Conservation (phyloP, 1,284 basidiomycete species). For the Puccinia triticina region DNA sequence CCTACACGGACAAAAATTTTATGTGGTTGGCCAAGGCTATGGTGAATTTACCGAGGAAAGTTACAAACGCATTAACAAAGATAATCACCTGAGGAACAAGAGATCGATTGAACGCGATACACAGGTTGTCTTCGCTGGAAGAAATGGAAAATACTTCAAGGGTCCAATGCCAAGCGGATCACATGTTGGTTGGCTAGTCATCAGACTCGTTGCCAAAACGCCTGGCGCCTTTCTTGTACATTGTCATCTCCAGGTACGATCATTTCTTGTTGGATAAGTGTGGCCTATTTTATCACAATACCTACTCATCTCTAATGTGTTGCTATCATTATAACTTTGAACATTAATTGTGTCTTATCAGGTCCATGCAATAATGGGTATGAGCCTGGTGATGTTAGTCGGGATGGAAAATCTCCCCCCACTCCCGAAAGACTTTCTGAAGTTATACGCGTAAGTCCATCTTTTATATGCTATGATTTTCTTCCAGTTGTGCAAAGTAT, state of each 20-base stretch:
- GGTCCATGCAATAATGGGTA: conserved; percentile 48
- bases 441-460: conserved; percentile 21
- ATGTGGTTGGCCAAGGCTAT: conserved; percentile 21
- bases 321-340: not conserved
- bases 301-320: not conserved
- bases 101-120: conserved; percentile 43
- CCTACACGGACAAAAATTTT: conserved; percentile 34
- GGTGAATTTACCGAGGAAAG: conserved; percentile 42
- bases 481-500: not conserved
- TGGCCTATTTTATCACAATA: not conserved
- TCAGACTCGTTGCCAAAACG: conserved; percentile 44
- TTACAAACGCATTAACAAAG: conserved; percentile 16
- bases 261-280: not conserved
- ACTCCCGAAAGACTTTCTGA: conserved; percentile 17
- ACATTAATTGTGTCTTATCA: not conserved
- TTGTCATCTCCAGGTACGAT: conserved; percentile 45
- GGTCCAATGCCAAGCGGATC: conserved; percentile 15
- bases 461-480: not conserved
- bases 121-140: conserved; percentile 39
- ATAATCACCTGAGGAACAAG: conserved; percentile 10
- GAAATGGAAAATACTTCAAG: conserved; percentile 23
- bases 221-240: conserved; percentile 47
- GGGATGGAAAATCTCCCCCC: conserved; percentile 46
- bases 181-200: conserved; percentile 38
- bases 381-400: conserved; percentile 34